Evolutionary conservation across 2,329 filamentous ascomycete genomes (phyloP).

Genomic region (Calonectria leucothoes): DNA sequence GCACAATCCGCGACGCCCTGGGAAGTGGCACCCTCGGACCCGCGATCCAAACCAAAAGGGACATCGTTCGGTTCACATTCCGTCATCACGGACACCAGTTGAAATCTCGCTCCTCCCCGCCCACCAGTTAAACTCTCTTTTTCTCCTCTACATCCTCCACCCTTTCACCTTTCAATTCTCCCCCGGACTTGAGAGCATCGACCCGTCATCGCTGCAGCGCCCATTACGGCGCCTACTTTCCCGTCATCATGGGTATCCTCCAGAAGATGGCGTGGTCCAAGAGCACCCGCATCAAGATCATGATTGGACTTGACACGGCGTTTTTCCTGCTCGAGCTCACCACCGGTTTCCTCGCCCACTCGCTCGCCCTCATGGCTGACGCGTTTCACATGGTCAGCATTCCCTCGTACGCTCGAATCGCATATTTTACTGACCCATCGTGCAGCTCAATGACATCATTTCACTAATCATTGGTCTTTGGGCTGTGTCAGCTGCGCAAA

Average conservation of each 20-base stretch:
- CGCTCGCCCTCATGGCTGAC: slow-evolving; percentile 93
- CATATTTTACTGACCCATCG: slow-evolving; percentile 25
- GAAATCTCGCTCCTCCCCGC: slow-evolving; percentile 32
- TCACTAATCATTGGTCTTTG: slow-evolving; percentile 92
- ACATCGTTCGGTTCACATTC: slow-evolving; percentile 31
- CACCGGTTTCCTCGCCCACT: slow-evolving; percentile 87
- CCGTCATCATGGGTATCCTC: slow-evolving; percentile 44
- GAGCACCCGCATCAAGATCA: slow-evolving; percentile 89
- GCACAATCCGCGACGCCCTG: not conserved
- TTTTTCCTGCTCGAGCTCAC: slow-evolving; percentile 94
- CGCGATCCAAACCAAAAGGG: slow-evolving; percentile 15
- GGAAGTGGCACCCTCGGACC: slow-evolving; percentile 9
- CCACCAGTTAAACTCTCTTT: slow-evolving; percentile 20
- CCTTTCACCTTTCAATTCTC: slow-evolving; percentile 1
- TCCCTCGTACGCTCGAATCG: slow-evolving; percentile 1
- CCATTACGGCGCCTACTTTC: slow-evolving; percentile 19
- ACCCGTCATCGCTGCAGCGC: slow-evolving; percentile 11
- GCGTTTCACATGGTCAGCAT: slow-evolving; percentile 93
- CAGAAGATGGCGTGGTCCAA: slow-evolving; percentile 87
- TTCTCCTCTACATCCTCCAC: slow-evolving; percentile 17
- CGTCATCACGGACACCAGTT: slow-evolving; percentile 35
- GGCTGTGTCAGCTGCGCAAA: slow-evolving; percentile 91
- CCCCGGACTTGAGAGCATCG: not conserved
- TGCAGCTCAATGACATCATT: slow-evolving; percentile 93
- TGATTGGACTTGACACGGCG: slow-evolving; percentile 87